Percentiles rank a stretch among this genome's conserved stretches.
Evolutionary conservation across 345 rosid genomes (phyloP).

Genomic region (Citrus unshiu): DNA sequence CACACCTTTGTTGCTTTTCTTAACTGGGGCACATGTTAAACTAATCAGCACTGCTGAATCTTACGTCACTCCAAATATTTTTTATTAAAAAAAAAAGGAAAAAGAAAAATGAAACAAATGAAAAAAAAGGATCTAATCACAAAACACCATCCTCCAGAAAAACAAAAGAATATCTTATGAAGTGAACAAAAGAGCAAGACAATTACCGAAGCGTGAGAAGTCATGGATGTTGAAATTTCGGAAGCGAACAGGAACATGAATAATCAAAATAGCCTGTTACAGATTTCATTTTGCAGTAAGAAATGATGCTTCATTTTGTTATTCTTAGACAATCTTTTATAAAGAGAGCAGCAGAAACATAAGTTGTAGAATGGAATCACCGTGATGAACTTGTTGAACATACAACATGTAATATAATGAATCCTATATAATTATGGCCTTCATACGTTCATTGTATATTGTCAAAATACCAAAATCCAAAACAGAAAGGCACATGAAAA

Average conservation of each 20-base stretch:
- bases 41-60: conserved; percentile 3
- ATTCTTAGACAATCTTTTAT: background rate
- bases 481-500: background rate
- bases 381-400: background rate
- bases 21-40: conserved; percentile 44
- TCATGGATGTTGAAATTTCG: conserved; percentile 69
- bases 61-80: background rate
- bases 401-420: background rate
- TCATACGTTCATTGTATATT: background rate
- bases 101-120: background rate
- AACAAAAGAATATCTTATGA: background rate
- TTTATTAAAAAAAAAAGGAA: background rate
- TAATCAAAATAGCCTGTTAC: conserved; percentile 78
- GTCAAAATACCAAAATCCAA: background rate
- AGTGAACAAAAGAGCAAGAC: conserved; percentile 11
- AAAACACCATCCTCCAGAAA: background rate
- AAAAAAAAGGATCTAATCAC: background rate
- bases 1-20: conserved; percentile 65
- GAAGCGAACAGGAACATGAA: conserved; percentile 73
- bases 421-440: background rate
- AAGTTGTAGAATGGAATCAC: background rate
- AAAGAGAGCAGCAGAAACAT: background rate
- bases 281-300: conserved; percentile 14
- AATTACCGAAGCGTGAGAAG: conserved; percentile 64
- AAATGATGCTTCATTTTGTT: background rate